Evolutionary conservation across 257 asterid species (phyloP).

Genomic region (Verbascum thapsus): DNA sequence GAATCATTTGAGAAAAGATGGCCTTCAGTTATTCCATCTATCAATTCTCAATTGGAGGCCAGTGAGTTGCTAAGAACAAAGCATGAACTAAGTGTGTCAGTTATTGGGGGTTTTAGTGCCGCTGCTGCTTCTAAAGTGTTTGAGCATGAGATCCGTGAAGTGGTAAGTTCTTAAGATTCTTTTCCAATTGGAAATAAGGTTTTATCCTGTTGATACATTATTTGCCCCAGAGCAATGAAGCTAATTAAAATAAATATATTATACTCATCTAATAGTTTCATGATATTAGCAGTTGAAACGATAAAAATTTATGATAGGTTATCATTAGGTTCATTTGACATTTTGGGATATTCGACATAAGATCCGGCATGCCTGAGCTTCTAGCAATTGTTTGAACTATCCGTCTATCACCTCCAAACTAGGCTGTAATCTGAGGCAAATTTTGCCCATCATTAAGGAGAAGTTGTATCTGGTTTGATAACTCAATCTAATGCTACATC

Average conservation of each 20-base stretch:
- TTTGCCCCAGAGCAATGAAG: slow-evolving; percentile 12
- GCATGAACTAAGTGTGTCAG: slow-evolving; percentile 54
- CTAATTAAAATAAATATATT: slow-evolving; percentile 19
- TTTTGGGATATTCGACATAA: too few species aligned
- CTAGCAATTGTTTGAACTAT: background rate
- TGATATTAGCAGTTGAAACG: slow-evolving; percentile 14
- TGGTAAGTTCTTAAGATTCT: slow-evolving; percentile 45
- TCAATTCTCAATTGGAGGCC: slow-evolving; percentile 50
- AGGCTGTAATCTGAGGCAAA: background rate
- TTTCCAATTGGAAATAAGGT: slow-evolving; percentile 18
- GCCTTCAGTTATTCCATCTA: slow-evolving; percentile 54
- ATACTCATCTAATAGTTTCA: slow-evolving; percentile 11
- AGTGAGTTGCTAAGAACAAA: slow-evolving; percentile 52
- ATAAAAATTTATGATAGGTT: too few species aligned
- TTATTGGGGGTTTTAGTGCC: slow-evolving; percentile 72
- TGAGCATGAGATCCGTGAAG: slow-evolving; percentile 96
- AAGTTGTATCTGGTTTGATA: slow-evolving; percentile 11
- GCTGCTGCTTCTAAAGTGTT: slow-evolving; percentile 89
- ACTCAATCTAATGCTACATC: slow-evolving; percentile 19
- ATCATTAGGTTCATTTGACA: too few species aligned
- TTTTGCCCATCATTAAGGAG: slow-evolving; percentile 3
- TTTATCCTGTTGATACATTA: slow-evolving; percentile 14
- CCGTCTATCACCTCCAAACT: background rate
- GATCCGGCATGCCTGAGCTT: slow-evolving; percentile 1
- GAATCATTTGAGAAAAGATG: slow-evolving; percentile 77